Base-by-base conservation (phyloP, 768 basidiomycete species). In the Daedaleopsis sinensis region DNA sequence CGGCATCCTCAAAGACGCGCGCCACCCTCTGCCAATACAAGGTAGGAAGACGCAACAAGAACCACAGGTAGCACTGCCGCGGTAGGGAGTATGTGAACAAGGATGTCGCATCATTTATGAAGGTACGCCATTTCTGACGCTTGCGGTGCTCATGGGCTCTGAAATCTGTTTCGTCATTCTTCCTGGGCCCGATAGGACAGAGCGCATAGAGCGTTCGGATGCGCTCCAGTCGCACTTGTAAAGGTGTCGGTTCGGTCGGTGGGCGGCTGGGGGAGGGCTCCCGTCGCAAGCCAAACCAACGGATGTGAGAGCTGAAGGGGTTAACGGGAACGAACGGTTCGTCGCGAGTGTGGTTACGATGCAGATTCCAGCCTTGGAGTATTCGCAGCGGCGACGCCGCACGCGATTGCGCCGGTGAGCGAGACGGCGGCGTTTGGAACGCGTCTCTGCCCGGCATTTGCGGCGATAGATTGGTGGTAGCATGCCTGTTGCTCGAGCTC, bases 11-110 rank as follows among this genome's bases (percentile, higher is more conserved):
- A 64, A 91, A 92, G 27, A 93, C 83, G 51, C 84, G 81, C 3
- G 89, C 83, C 23, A 93, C 91, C 3, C 91, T 86, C 3, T 87
- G 83, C 72, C 92, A 93, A 68, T 93, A 93, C 67, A 92, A 77
- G 0, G 88, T 82, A 1, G 91, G 92, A n/a, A 93, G 80, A 16
- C 86, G 82, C 18, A 93, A 79, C 9, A 93, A 82, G 27, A 75
- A 46, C 49, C 75, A 72, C 47, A 82, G 71, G 65, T 84, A 84
- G 0, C 73, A 27, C 63, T 81, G 79, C 23, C 81, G 74, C 0
- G 80, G 77, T 16, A 83, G 43, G 1, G 74, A 77, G 44, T 79
- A 78, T n/a, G 70, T 37, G 55, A 54, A 19, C 21, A 77, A 72
- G 64, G 74, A 59, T 18, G 50, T 69, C n/a, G 55, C n/a, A 39